Evolutionary conservation across 805 yeast genomes (phyloP).

Genomic region (Naumovozyma dairenensis): DNA sequence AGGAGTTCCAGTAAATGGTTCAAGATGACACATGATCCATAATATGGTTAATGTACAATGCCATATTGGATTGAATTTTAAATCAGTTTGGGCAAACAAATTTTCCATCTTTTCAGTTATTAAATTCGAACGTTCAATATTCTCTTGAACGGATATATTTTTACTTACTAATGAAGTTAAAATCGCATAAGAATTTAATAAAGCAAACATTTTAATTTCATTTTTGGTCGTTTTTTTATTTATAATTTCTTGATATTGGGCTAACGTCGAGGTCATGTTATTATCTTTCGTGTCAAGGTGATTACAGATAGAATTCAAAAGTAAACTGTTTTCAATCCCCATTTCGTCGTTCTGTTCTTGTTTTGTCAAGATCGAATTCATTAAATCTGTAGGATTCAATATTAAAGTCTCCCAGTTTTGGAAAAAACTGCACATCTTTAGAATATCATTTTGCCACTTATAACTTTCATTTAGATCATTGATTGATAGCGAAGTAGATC

Average conservation of each 20-base stretch:
- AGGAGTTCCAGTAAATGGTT: conserved; percentile 24
- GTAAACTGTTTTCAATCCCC: too few relatives aligned
- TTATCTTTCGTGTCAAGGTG: background rate
- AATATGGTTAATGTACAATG: conserved; percentile 21
- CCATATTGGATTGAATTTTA: conserved; percentile 19
- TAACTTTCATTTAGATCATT: conserved; percentile 6
- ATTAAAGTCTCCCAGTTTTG: conserved; percentile 15
- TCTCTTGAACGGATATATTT: conserved; percentile 5
- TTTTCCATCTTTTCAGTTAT: conserved; percentile 15
- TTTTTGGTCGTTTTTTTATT: background rate
- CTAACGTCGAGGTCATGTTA: background rate
- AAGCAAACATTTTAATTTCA: conserved; percentile 15
- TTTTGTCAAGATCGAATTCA: too few relatives aligned
- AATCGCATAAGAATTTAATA: conserved; percentile 17
- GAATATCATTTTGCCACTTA: conserved; percentile 12
- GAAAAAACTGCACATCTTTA: conserved; percentile 17
- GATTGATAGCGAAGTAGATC: conserved; percentile 4
- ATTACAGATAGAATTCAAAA: too few relatives aligned
- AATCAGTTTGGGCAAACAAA: conserved; percentile 6
- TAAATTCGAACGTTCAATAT: conserved; percentile 7
- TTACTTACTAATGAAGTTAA: conserved; percentile 10
- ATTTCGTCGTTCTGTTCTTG: too few relatives aligned
- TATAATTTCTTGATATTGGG: background rate
- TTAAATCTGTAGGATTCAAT: conserved; percentile 3
- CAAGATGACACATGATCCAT: conserved; percentile 25